Evolutionary conservation across 306 rosid species (phyloP), one percentile per base, ranked within the genome.

Genomic region (Dryas alaskensis): DNA sequence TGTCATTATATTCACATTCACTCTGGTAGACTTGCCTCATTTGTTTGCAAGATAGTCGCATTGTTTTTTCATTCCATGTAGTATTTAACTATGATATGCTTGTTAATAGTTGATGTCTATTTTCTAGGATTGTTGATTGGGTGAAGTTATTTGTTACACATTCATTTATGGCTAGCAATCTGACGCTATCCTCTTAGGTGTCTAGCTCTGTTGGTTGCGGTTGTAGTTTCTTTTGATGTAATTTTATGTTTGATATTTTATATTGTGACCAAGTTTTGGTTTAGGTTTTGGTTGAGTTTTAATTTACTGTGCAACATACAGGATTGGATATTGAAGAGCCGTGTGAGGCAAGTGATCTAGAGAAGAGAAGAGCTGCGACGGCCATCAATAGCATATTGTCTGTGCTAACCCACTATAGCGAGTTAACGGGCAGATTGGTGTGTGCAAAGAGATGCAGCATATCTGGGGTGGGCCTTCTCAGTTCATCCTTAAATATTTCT

Each of bases 401-500:
- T 67, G 84, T 94, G 76, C 88, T 94, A 76, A 94, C 89, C 54
- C 88, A 77, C 73, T 84, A 86, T 54, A 94, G 99, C 78, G 84
- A 86, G 88, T 83, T 68, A 60, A 86, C 84, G 0, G 93, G 99
- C 68, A 82, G 88, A 87, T 70, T 82, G 77, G 99, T 94, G 63
- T 84, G 96, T 83, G 85, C 85, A 70, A 87, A 84, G 82, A 87
- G 96, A 87, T 75, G 89, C 87, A 73, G 86, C 89, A 52, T 67
- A 58, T 85, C 90, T 64, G 90, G 78, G 80, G 82, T 66, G 82
- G 92, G 88, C 81, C 77, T 79, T 81, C 86, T 88, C 76, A 82
- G 90, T 84, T 84, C 98, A 72, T 87, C 99, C 89, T 90, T 94
- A 83, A 88, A 78, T 82, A 87, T 89, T 74, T 92, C 98, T 80